Evolutionary conservation across 441 rosid species (phyloP), one percentile per base, ranked within the genome.

Genomic region (Croton setiger): DNA sequence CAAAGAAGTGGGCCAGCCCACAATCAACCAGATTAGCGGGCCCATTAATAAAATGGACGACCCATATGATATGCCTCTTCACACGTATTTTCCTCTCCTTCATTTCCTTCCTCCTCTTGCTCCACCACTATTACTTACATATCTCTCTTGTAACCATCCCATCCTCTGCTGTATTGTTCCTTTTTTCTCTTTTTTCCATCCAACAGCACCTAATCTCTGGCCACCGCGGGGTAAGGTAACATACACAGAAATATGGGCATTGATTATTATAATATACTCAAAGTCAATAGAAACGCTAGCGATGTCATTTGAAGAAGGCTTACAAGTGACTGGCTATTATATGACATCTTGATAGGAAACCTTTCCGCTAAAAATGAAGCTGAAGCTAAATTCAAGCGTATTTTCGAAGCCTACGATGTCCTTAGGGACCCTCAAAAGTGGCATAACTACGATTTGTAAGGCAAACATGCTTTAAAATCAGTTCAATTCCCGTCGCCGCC

Each of bases 311-410:
- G 17, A 88, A 85, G 72, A 93, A 83, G 78, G 84, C 98, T 18
- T 91, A 93, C 85, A 89, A 85, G 78, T 79, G 96, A 47, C 85
- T 93, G 0, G 97, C 97, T 5, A 89, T 89, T 94, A 91, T 89
- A 37, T 93, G 98, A 97, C 97, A 93, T 79, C 98, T 97, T 0
- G 98, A 93, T 65, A 93, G 91, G 91, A 83, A 88, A 89, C 78
- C 98, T 94, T 14, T 67, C 88, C 2, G 18, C 78, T 10, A 78
- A 73, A 21, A 77, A 80, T 10, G 97, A 93, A 67, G 97, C 98
- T 0, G 96, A 93, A 59, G 84, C 91, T 62, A 93, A 91, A 71
- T 93, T 91, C 84, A 93, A 93, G 75, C 93, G 80, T 72, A 87
- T 93, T 70, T 93, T 97, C 11, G 98, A 93, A 60, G 98, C 98